Conservation (phyloP, 1,284 basidiomycete genomes). For the Phlebopus sp. region DNA sequence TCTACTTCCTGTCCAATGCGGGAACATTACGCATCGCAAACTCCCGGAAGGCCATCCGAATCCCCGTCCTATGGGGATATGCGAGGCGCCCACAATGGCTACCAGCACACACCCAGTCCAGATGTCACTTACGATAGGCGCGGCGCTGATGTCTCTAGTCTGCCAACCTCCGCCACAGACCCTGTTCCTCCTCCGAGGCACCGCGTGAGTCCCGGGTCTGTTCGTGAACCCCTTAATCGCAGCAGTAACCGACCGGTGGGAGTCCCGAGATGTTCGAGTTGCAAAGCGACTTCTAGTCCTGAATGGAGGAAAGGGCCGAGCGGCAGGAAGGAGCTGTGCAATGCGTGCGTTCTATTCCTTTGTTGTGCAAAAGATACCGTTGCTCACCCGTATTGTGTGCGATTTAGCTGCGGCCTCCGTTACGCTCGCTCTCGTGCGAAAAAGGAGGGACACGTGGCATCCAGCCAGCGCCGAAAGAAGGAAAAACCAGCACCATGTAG, state of each 20-base stretch:
- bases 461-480: constrained; percentile 43
- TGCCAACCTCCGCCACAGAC: constrained; percentile 36
- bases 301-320: constrained; percentile 93
- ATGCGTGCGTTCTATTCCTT: constrained; percentile 66
- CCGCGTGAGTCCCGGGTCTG: constrained; percentile 45
- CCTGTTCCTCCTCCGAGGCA: constrained; percentile 64
- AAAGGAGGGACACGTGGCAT: constrained; percentile 59
- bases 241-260: constrained; percentile 68
- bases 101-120: constrained; percentile 43
- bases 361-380: constrained; percentile 12
- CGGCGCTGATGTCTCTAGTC: constrained; percentile 27
- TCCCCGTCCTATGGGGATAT: constrained; percentile 27
- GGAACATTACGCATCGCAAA: constrained; percentile 29
- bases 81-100: constrained; percentile 27
- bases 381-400: constrained; percentile 23
- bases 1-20: constrained; percentile 28
- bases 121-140: constrained; percentile 38
- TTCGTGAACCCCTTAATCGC: constrained; percentile 24
- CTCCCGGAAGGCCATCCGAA: constrained; percentile 20
- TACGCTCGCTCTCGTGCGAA: constrained; percentile 81
- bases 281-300: constrained; percentile 81
- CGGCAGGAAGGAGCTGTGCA: constrained; percentile 90
- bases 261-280: constrained; percentile 75
- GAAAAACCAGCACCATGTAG: constrained; percentile 32
- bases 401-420: constrained; percentile 69